Evolutionary conservation across 2,329 filamentous ascomycete species (phyloP), one percentile per base, ranked within the genome.

Genomic region (Stachybotrys elegans): DNA sequence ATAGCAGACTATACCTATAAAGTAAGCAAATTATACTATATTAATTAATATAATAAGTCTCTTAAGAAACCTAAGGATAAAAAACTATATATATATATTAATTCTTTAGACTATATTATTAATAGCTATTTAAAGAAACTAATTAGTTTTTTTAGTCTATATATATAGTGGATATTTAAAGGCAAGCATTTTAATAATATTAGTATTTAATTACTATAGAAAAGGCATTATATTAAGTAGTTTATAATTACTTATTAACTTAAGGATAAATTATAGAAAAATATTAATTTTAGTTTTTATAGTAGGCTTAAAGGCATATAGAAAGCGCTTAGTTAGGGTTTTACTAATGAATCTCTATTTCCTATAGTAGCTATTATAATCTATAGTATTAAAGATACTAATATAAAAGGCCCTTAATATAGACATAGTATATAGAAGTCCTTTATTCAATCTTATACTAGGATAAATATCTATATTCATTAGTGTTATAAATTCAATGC

Each of bases 121-220:
- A 12, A 44, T 44, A 4, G 37, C 25, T 12, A 21, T 14, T 13
- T 23, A 27, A 14, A 44, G 13, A 17, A 32, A 40, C n/a, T 22
- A 36, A 20, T 40, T 20, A n/a, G 23, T 22, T 27, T 44, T 36
- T 12, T 44, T 32, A 13, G 37, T 44, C 22, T 44, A 36, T 19
- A 36, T 44, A 4, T 40, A 32, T 14, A 44, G 32, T 22, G 43
- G 25, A 25, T 22, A 44, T 8, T 36, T 36, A 23, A 44, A 44
- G 19, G 43, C 36, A 4, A 44, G 43, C 20, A 40, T n/a, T 5
- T 36, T 36, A 16, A 44, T 20, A 13, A 44, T 20, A 20, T 44
- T 36, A 6, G 40, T 19, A 22, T 17, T 36, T 9, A 44, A 36
- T n/a, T 25, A 25, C 12, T 39, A 27, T 27, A 16, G 40, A 7